These are phyloP conservation scores for Eucalyptus fibrosa DNA, from an alignment of 345 rosid genomes.

Conservation along the genomic window DNA sequence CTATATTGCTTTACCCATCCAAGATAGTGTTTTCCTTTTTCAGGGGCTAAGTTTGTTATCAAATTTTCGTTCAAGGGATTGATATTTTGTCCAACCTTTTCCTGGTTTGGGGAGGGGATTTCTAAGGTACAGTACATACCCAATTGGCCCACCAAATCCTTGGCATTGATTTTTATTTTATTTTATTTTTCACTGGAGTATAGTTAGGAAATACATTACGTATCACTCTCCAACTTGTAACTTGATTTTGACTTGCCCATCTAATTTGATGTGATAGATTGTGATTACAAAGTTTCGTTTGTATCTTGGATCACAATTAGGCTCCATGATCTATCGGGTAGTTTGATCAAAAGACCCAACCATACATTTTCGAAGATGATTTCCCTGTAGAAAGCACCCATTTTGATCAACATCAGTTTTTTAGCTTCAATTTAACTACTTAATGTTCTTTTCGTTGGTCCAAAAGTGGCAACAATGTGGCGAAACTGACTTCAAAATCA, in stretches of 20 bases:
- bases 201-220: background rate
- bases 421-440: background rate
- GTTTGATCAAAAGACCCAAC: background rate
- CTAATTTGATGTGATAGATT: background rate
- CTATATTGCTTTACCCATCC: no score
- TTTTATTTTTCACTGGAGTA: background rate
- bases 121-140: background rate
- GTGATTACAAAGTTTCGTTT: background rate
- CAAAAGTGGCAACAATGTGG: background rate
- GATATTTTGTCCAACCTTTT: no score
- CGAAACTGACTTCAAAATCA: background rate
- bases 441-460: background rate
- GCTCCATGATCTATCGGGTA: background rate
- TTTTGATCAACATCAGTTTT: background rate
- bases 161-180: background rate
- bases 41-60: no score
- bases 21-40: no score
- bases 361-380: background rate
- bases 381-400: background rate
- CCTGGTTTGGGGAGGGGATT: no score
- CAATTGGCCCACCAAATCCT: background rate
- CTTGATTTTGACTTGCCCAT: fast-evolving
- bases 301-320: background rate
- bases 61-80: no score
- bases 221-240: background rate